phyloP scores from a whole-genome alignment of 192 early-diverging fungal species.

The Podila epicladia region DNA sequence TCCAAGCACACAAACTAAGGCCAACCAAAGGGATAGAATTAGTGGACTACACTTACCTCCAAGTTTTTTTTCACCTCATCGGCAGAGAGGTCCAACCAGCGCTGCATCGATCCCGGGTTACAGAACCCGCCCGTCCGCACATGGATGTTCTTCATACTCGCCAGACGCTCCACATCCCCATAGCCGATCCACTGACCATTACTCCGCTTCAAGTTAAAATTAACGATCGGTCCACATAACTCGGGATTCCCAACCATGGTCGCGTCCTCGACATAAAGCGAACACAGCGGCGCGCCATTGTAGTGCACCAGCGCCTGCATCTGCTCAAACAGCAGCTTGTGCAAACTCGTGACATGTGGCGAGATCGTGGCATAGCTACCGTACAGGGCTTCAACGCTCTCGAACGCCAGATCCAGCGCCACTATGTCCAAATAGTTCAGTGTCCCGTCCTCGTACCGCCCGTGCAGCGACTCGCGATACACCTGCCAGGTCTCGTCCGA shows the following conservation, averaged over 20 bases:
- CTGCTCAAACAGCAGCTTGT: constrained; percentile 40
- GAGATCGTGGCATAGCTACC: constrained; percentile 50
- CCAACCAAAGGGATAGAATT: too few species aligned
- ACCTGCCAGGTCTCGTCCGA: constrained; percentile 65
- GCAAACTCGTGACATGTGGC: constrained; percentile 60
- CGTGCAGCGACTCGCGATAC: constrained; percentile 57
- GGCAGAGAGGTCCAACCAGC: constrained; percentile 68
- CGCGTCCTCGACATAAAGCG: constrained; percentile 45
- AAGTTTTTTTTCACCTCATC: constrained; percentile 60
- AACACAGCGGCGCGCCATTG: constrained; percentile 61
- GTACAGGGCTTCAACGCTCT: constrained; percentile 57
- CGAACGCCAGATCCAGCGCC: constrained; percentile 75
- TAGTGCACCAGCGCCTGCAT: constrained; percentile 63
- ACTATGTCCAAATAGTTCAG: constrained; percentile 79
- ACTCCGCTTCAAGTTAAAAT: constrained; percentile 72
- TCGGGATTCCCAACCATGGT: constrained; percentile 18
- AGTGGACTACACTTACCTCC: constrained; percentile 38
- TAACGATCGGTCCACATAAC: constrained; percentile 70
- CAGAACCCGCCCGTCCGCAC: constrained; percentile 81
- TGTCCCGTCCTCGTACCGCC: constrained; percentile 81
- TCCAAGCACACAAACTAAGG: too few species aligned
- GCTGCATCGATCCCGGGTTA: constrained; percentile 82
- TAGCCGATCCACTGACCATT: constrained; percentile 70
- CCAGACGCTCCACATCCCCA: constrained; percentile 72
- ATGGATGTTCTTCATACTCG: constrained; percentile 71